Evolutionary conservation across 805 yeast species (phyloP).

Genomic region (Suhomyces sp.): DNA sequence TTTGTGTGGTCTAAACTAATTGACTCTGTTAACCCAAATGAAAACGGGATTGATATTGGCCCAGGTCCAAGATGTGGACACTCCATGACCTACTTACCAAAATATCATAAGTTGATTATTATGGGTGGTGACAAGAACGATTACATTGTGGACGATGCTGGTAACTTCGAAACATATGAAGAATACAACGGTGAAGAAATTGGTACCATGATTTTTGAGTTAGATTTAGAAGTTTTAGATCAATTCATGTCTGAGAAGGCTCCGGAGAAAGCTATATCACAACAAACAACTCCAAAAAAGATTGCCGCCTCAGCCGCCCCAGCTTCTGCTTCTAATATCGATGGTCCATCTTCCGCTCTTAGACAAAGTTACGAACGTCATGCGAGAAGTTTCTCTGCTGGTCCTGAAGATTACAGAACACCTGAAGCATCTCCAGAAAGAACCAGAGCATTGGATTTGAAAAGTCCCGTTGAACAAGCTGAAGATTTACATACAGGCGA

Average conservation of each 20-base stretch:
- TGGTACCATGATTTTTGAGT: conserved; percentile 62
- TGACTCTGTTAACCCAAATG: conserved; percentile 39
- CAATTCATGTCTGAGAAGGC: conserved; percentile 15
- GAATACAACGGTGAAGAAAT: conserved; percentile 46
- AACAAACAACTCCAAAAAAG: conserved; percentile 10
- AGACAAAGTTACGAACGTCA: conserved; percentile 23
- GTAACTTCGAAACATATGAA: conserved; percentile 52
- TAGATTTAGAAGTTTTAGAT: conserved; percentile 53
- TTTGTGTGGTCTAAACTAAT: conserved; percentile 67
- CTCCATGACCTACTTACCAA: conserved; percentile 69
- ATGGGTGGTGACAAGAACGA: conserved; percentile 93
- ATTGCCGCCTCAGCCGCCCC: conserved; percentile 23
- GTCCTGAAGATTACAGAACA: conserved; percentile 27
- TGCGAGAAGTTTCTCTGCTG: conserved; percentile 38
- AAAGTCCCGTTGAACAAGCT: not conserved
- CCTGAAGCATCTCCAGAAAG: conserved; percentile 23
- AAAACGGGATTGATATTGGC: conserved; percentile 38
- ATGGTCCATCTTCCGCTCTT: conserved; percentile 10
- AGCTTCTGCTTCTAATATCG: conserved; percentile 18
- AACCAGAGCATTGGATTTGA: not conserved
- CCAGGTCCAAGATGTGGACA: conserved; percentile 94
- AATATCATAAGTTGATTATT: conserved; percentile 66
- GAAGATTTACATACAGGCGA: not conserved
- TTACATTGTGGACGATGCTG: conserved; percentile 50
- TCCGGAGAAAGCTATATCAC: not conserved